Base-by-base conservation (phyloP, 208 protist species). In the Vickermania spadyakhi region DNA sequence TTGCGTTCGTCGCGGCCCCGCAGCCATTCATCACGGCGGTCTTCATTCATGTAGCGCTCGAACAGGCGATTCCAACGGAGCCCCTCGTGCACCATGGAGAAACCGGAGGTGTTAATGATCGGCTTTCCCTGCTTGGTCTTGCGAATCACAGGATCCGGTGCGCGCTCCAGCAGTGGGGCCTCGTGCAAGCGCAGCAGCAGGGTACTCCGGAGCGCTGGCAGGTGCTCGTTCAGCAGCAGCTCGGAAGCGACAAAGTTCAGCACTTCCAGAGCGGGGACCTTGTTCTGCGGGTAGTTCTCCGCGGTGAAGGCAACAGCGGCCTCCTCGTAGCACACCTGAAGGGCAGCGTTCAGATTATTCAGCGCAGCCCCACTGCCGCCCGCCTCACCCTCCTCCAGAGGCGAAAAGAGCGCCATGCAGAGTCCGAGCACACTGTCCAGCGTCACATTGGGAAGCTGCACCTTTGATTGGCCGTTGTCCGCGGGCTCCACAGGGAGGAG, bases 1-100 rank as follows among this genome's bases (percentile, higher is more conserved):
- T 79, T 77, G 1, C 36, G 45, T 69, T 86, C 87, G 7, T 73
- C 68, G 14, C 81, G 78, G 22, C 81, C 84, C 21, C 66, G 75
- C 27, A 89, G 66, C 84, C 87, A 94, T 68, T 87, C 79, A 54
- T 92, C 88, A 14, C 73, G 72, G 52, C 79, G 80, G 58, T 92
- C 83, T 13, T 70, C 66, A 36, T 76, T 65, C 11, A 73, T 66
- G 66, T 91, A 90, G 58, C 62, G 62, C 41, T 86, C 80, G 49
- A 91, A 91, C 62, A 68, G 70, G 28, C 70, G 73, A 55, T 60
- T 21, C 45, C 61, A 58, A 22, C 66, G 68, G 2, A 62, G 65
- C n/a, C 63, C 70, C 27, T 23, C 58, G 61, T 86, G 72, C 2
- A 51, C 64, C 41, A 83, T 75, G 26, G 63, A 62, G 57, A 67